phyloP scores from a whole-genome alignment of 106 monocot species.

The Narthecium ossifragum region DNA sequence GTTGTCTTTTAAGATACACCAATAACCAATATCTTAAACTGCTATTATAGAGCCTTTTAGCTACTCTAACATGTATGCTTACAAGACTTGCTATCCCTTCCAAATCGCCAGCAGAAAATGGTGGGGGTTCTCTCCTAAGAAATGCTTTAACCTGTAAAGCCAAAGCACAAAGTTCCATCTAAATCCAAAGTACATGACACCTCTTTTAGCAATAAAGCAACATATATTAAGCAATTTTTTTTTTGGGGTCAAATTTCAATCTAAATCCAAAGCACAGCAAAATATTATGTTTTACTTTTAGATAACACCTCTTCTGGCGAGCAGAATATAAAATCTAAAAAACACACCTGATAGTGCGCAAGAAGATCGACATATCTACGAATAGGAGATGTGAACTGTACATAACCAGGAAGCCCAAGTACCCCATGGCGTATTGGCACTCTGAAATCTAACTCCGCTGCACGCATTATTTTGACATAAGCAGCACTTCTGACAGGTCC shows the following conservation, averaged over 20 bases:
- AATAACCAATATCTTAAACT: slow-evolving; percentile 86
- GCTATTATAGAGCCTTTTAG: slow-evolving; percentile 60
- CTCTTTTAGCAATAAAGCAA: too few relatives aligned
- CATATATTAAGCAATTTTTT: too few relatives aligned
- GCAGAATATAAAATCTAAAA: too few relatives aligned
- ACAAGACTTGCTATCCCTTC: slow-evolving; percentile 63
- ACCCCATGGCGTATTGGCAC: slow-evolving; percentile 72
- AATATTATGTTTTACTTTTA: too few relatives aligned
- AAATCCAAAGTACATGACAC: too few relatives aligned
- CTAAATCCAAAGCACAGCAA: too few relatives aligned
- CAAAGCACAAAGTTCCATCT: too few relatives aligned
- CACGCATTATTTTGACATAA: slow-evolving; percentile 79
- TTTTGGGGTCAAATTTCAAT: too few relatives aligned
- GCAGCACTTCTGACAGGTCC: slow-evolving; percentile 88
- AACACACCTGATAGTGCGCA: slow-evolving; percentile 88
- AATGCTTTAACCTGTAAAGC: slow-evolving; percentile 80
- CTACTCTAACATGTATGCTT: slow-evolving; percentile 63
- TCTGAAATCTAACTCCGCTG: slow-evolving; percentile 78
- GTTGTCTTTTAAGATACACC: slow-evolving; percentile 86
- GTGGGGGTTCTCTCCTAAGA: slow-evolving; percentile 66
- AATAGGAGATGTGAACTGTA: slow-evolving; percentile 94
- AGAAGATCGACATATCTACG: slow-evolving; percentile 85
- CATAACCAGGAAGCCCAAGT: slow-evolving; percentile 91
- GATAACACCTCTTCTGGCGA: too few relatives aligned
- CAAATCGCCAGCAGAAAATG: slow-evolving; percentile 80